Base-by-base conservation (phyloP, 202 grass and related monocot genomes). In the Cymbopogon flexuosus region DNA sequence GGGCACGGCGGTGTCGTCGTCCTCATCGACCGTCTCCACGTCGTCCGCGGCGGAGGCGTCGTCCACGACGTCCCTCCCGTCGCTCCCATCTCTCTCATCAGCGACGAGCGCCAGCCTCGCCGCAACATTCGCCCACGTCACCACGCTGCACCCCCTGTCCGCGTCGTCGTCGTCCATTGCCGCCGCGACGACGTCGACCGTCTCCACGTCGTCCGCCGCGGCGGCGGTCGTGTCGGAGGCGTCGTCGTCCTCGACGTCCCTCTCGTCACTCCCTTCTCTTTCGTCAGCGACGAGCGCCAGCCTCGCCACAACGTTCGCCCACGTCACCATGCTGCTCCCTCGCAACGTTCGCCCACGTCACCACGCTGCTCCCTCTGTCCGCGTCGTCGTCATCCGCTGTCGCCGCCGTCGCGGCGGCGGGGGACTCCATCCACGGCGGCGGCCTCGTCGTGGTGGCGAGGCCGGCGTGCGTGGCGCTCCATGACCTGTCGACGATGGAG, bases 231-330 rank as follows among this genome's bases (percentile, higher is more conserved):
- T 87, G 52, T 92, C 87, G 27, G 85, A 90, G 63, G 87, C 83
- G 7, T 76, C 91, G 5, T 93, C 89, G 22, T 84, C 58, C 58
- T 61, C 87, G 12, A 84, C 81, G 24, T 89, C 84, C 60, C 71
- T 94, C 19, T 89, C 89, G 43, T 91, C 84, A 5, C 88, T 92
- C 5, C 80, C 68, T 0, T 85, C 87, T 5, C 86, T 85, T 37
- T 83, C 81, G 0, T 62, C 60, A 2, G 37, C 68, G n/a, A n/a
- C n/a, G n/a, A n/a, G n/a, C n/a, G n/a, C n/a, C 11, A 42, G 45
- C 57, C 52, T 60, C 14, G 16, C 64, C 5, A 22, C 84, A 63
- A 76, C 85, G 16, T 64, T 88, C 46, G 43, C 39, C 70, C 83
- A 85, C 59, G 68, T 97, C 52, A 31, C 81, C 41, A 90, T 91